These are phyloP conservation scores for Pascua guehoae DNA, from an alignment of 1,284 basidiomycete species.

Conservation along the genomic window DNA sequence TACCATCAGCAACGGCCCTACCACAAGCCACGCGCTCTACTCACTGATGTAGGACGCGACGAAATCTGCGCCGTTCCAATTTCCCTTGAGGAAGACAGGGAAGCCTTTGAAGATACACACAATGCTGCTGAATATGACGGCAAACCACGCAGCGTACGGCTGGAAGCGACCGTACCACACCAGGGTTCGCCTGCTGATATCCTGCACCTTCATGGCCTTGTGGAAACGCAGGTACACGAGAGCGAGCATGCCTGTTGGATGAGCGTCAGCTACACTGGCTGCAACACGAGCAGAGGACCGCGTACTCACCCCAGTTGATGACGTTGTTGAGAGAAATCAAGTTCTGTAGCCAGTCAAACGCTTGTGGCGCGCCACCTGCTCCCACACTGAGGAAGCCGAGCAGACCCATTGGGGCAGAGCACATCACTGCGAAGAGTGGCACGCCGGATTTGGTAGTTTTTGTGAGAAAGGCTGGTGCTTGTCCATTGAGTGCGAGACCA, in stretches of 20 bases:
- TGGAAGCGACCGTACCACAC: conserved; percentile 27
- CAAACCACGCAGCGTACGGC: conserved; percentile 28
- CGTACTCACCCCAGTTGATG: conserved; percentile 2
- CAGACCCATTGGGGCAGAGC: conserved; percentile 59
- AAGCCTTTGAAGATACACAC: conserved; percentile 32
- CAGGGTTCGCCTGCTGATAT: conserved; percentile 16
- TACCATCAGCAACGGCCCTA: background rate
- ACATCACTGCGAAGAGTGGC: conserved; percentile 65
- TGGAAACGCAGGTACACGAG: conserved; percentile 51
- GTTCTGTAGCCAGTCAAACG: conserved; percentile 55
- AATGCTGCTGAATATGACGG: conserved; percentile 20
- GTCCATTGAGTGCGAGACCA: conserved; percentile 58
- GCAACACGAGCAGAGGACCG: background rate
- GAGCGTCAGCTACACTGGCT: background rate
- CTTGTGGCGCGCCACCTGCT: conserved; percentile 60
- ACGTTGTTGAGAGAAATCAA: conserved; percentile 31
- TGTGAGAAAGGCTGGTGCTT: conserved; percentile 71
- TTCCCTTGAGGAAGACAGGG: conserved; percentile 24
- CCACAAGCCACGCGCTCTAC: background rate
- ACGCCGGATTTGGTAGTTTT: conserved; percentile 66
- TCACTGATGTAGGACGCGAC: conserved; percentile 29
- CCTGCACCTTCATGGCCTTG: conserved; percentile 29
- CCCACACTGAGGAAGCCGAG: conserved; percentile 56
- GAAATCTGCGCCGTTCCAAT: conserved; percentile 10
- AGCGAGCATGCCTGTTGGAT: background rate